Evolutionary conservation across 2,329 filamentous ascomycete genomes (phyloP), one percentile per base, ranked within the genome.

Genomic region (Didymella arachidicola): DNA sequence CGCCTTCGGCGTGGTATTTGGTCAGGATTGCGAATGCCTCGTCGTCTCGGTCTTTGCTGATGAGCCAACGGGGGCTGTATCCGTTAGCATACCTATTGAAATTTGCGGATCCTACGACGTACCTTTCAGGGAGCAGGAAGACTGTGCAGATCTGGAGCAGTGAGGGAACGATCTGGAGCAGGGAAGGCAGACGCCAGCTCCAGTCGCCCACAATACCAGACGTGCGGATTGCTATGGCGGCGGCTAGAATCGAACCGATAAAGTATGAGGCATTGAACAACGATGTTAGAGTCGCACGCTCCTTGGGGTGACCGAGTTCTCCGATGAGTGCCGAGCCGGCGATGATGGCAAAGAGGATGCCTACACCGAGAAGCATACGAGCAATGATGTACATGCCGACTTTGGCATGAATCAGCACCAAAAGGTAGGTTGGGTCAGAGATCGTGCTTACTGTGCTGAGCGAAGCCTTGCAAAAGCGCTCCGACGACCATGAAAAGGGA

Each of bases 231-330:
- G 81, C 79, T 25, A 84, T 80, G 22, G 77, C 79, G 1, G 83
- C 81, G 0, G 83, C 73, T 32, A 72, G 64, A 43, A 86, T 85
- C 32, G 73, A 57, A 26, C 84, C 84, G 57, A 86, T 75, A 60
- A 84, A 86, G 70, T 84, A 86, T 1, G 82, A 84, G 1, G 84
- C 81, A 65, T 87, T 87, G 79, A 87, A 87, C 1, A 87, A 75
- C 7, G 84, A 86, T 1, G 84, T 87, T 52, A 87, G 65, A n/a
- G 84, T 78, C 0, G 85, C 79, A 60, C 86, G 83, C 71, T 87
- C 85, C 68, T 86, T 87, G 2, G 86, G 86, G 66, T 87, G 82
- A 1, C 81, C 84, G 26, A 88, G 76, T 68, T 88, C 86, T 72
- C 84, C 85, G 27, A 88, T 84, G 48, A 87, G 74, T 32, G 83